Percentiles rank a stretch among this genome's conserved stretches.
phyloP scores from a whole-genome alignment of 768 basidiomycete species.

The Russula olivacea region DNA sequence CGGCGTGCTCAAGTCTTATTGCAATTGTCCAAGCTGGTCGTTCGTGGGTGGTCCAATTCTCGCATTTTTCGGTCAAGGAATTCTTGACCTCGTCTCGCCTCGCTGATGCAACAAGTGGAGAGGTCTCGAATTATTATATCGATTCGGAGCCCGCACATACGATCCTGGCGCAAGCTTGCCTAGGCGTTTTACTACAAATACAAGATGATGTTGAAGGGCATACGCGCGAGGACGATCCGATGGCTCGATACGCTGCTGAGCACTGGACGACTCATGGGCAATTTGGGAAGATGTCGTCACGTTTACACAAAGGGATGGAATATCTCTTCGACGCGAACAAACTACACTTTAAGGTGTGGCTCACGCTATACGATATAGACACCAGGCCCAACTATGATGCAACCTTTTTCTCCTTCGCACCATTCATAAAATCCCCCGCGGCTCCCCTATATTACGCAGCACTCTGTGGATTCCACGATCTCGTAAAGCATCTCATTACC shows the following conservation, averaged over 20 bases:
- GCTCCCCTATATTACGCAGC: no score
- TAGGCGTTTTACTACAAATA: background rate
- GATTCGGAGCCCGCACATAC: background rate
- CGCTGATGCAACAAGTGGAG: background rate
- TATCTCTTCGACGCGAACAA: background rate
- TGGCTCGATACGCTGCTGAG: background rate
- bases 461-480: background rate
- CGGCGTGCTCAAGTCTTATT: background rate
- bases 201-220: background rate
- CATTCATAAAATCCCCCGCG: no score
- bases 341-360: background rate
- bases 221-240: no score
- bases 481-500: background rate
- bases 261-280: background rate
- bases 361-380: background rate
- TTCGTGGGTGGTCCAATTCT: background rate
- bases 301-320: background rate
- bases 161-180: background rate
- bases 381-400: accelerated
- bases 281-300: background rate
- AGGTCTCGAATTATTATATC: background rate
- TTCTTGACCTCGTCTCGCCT: background rate
- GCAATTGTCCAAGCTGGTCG: background rate
- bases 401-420: background rate
- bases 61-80: background rate